Evolutionary conservation across 1,139 yeast species (phyloP).

Genomic region (Scheffersomyces illinoinensis): DNA sequence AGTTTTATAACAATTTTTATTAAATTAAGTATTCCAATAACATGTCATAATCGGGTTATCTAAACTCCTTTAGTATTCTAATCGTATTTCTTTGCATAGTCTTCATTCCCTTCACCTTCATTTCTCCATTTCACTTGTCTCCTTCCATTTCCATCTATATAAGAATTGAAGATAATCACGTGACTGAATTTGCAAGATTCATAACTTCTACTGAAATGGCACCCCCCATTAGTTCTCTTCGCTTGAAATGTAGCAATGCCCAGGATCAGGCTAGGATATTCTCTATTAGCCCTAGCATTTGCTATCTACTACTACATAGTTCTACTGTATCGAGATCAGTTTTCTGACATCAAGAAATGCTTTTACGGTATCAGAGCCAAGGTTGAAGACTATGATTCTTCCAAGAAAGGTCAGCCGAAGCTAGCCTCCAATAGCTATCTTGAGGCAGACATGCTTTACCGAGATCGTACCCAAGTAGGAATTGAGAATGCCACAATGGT

Average conservation of each 20-base stretch:
- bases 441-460: slow-evolving; percentile 23
- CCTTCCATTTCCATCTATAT: not conserved
- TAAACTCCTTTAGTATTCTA: too few relatives aligned
- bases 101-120: too few relatives aligned
- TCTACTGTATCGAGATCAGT: not conserved
- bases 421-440: slow-evolving; percentile 47
- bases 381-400: slow-evolving; percentile 6
- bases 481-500: slow-evolving; percentile 53
- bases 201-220: too few relatives aligned
- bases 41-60: too few relatives aligned
- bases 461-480: slow-evolving; percentile 40
- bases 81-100: too few relatives aligned
- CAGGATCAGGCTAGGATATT: not conserved
- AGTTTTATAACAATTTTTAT: too few relatives aligned
- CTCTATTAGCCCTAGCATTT: slow-evolving; percentile 3
- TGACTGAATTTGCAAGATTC: not conserved
- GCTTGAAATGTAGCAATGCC: not conserved
- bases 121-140: too few relatives aligned
- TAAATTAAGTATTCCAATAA: too few relatives aligned
- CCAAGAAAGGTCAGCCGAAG: slow-evolving; percentile 25
- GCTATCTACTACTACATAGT: slow-evolving; percentile 8
- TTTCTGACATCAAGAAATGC: not conserved
- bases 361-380: not conserved
- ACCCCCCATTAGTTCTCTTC: not conserved
- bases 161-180: not conserved